Evolutionary conservation across 805 yeast species (phyloP), one percentile per base, ranked within the genome.

Genomic region (Wickerhamomyces canadensis): DNA sequence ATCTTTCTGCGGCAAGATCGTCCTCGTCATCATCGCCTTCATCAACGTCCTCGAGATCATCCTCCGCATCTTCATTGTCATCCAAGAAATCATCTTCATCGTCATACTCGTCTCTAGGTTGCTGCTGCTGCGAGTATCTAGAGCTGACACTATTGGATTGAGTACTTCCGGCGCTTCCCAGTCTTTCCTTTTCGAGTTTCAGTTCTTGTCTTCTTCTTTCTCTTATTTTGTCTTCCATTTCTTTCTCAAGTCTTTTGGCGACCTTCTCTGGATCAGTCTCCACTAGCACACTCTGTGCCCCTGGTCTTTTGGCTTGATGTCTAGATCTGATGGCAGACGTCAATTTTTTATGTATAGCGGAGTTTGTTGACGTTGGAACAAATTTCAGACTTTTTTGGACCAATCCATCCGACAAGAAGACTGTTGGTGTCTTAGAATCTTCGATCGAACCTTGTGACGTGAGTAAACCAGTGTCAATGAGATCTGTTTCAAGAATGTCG

Each of bases 351-450:
- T 91, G 98, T 4, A 95, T 82, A 36, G 75, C 74, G 2, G 97
- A 86, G 31, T 75, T 72, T n/a, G 94, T 86, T 0, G 97, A 87
- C 0, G 96, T 79, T 14, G 98, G 98, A 35, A 88, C 76, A 38
- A 93, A 76, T 57, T 81, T 82, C 52, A 86, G 72, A 2, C 78
- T 60, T 50, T 83, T 78, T 33, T 67, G 70, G 38, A 93, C 64
- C 17, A 76, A 62, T n/a, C 80, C 70, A 35, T 84, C 78, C 16
- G 84, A 40, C 21, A 52, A 25, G 27, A 41, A 44, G 3, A 50
- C 17, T 4, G 27, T 22, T 0, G 54, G 35, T 4, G 15, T 27
- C 7, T 41, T 31, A 10, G 27, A 17, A 2, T 31, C 36, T 10
- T 33, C 27, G 6, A 27, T 26, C 5, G 4, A 19, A 13, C 10